These are phyloP conservation scores for Nannochloropsis granulata DNA, from an alignment of 108 stramenopile genomes.

Conservation along the genomic window DNA sequence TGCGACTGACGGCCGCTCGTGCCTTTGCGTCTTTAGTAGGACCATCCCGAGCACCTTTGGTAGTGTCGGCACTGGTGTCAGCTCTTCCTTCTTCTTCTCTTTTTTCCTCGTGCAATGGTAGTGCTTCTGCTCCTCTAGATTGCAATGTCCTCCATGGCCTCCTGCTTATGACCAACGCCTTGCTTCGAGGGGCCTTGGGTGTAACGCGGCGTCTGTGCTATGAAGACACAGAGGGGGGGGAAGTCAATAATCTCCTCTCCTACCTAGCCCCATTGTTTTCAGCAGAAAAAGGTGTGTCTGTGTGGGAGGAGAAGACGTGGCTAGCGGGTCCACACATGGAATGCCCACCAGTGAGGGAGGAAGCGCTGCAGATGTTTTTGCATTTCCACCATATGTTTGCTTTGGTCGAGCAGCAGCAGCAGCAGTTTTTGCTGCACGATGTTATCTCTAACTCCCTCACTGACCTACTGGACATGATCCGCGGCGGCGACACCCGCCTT, in stretches of 20 bases:
- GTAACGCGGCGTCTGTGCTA: not conserved
- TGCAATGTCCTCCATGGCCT: not conserved
- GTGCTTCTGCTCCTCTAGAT: not conserved
- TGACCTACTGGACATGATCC: not conserved
- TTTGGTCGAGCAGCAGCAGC: not conserved
- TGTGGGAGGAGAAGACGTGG: not conserved
- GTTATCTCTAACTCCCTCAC: not conserved
- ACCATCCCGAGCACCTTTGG: not conserved
- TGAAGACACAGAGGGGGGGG: not conserved
- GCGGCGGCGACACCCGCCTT: not conserved
- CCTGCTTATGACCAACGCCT: not conserved
- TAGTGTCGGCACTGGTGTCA: not conserved
- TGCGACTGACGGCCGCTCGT: not conserved
- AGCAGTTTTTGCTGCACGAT: not conserved
- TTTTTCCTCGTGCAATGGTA: not conserved
- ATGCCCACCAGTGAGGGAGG: not conserved
- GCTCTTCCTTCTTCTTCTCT: not conserved
- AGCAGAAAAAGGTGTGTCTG: not conserved
- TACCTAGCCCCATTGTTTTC: not conserved
- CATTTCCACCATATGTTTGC: not conserved
- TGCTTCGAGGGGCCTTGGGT: not conserved
- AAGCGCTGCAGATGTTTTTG: not conserved
- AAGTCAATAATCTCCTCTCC: not conserved
- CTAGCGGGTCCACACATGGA: not conserved
- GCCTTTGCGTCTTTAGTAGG: not conserved